Conservation (phyloP, 2,329 filamentous ascomycete genomes). For the Alternaria dauci region DNA sequence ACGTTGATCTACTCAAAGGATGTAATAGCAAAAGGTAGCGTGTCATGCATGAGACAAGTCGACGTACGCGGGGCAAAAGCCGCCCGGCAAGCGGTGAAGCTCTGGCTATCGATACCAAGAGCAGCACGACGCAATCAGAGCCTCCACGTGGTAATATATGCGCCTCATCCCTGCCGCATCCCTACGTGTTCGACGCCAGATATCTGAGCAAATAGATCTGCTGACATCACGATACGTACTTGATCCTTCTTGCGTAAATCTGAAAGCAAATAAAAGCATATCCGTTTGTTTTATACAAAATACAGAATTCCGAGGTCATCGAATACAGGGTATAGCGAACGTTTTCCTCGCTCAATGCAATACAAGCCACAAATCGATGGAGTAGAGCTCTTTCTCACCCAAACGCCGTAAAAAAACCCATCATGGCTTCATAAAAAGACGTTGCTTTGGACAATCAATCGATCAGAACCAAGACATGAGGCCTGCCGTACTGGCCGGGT, state of each 20-base stretch:
- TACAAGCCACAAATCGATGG: not conserved
- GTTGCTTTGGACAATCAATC: not conserved
- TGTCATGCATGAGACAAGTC: not conserved
- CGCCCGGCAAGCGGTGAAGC: conserved; percentile 27
- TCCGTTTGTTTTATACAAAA: not conserved
- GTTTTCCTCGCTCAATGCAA: not conserved
- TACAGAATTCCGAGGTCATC: not conserved
- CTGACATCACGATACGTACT: not conserved
- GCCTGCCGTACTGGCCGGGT: conserved; percentile 19
- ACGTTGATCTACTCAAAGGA: not conserved
- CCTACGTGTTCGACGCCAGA: not conserved
- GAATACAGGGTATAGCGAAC: not conserved
- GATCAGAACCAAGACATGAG: conserved; percentile 40
- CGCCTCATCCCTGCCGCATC: not conserved
- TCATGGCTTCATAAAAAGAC: not conserved
- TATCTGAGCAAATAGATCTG: not conserved
- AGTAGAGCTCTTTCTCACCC: not conserved
- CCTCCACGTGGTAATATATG: conserved; percentile 16
- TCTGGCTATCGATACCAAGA: conserved; percentile 33
- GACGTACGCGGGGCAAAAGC: conserved; percentile 5
- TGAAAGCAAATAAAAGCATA: not conserved
- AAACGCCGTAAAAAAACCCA: not conserved
- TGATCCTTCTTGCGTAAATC: not conserved
- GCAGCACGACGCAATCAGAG: conserved; percentile 18
- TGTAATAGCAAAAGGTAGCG: not conserved